Evolutionary conservation across 2,329 filamentous ascomycete species (phyloP).

Genomic region (Akanthomyces lecanii): DNA sequence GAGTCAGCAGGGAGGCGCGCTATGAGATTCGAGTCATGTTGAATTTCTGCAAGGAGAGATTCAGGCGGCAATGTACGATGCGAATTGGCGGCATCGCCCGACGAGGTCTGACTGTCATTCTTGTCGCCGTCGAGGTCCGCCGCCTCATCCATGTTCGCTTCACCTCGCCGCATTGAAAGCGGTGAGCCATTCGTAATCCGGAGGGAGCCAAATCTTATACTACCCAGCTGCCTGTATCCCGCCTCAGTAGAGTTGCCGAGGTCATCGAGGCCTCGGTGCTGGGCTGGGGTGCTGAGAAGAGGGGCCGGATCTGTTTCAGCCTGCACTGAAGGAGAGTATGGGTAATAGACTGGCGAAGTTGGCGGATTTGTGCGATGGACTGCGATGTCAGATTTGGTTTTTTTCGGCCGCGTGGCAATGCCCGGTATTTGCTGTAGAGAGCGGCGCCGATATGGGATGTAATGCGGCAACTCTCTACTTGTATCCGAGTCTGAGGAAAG

Average conservation of each 20-base stretch:
- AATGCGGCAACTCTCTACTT: neutral
- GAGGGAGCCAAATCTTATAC: slow-evolving; percentile 58
- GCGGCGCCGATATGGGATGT: slow-evolving; percentile 9
- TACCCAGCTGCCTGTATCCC: slow-evolving; percentile 57
- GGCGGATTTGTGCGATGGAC: neutral
- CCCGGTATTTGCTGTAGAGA: slow-evolving; percentile 11
- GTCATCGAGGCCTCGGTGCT: slow-evolving; percentile 16
- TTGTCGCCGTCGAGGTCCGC: neutral
- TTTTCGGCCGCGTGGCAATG: slow-evolving; percentile 4
- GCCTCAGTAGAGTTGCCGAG: slow-evolving; percentile 46
- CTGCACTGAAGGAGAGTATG: neutral
- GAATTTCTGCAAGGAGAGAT: neutral
- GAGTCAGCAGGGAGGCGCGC: neutral
- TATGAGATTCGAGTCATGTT: neutral
- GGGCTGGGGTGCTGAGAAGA: neutral
- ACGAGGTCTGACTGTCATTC: neutral
- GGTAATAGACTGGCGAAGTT: neutral
- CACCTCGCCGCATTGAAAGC: slow-evolving; percentile 36
- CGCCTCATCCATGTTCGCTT: slow-evolving; percentile 19
- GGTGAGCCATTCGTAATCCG: slow-evolving; percentile 60
- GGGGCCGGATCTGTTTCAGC: neutral
- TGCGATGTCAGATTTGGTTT: neutral
- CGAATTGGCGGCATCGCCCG: neutral
- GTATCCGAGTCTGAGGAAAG: neutral
- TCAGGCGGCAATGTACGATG: slow-evolving; percentile 16